Evolutionary conservation across 1,284 basidiomycete species (phyloP), one percentile per base, ranked within the genome.

Genomic region (Singerocomus rubriflavus): DNA sequence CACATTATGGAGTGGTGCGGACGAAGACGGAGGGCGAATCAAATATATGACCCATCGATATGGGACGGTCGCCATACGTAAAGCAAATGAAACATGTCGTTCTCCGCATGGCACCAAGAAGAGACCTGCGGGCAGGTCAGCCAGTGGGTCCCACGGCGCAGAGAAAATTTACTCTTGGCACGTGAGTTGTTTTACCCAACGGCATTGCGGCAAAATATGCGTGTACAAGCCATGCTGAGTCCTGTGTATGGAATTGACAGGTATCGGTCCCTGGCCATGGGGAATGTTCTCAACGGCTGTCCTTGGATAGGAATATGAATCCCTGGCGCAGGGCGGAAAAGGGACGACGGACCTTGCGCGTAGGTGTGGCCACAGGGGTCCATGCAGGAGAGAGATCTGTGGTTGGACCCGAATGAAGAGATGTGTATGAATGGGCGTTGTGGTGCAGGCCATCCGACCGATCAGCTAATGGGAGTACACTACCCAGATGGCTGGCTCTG

Each of bases 401-500:
- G 29, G 49, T 43, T 31, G 36, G 47, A 30, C 50, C 26, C 46
- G 37, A 48, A n/a, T 10, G 21, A 34, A 46, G 16, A 34, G 21
- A 47, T 26, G 10, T 44, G 13, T 5, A 47, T 43, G 35, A 60
- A 54, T 40, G 21, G 50, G 46, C 40, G 44, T 16, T 46, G 35
- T 21, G 21, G 43, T 46, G 39, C 31, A 27, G 44, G 46, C 27
- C 21, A 44, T 39, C 27, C 32, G 38, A 35, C 29, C 25, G 56
- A 46, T 59, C 57, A 42, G 48, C 42, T 40, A 46, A 58, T 13
- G 31, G 31, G 48, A 46, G 21, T 21, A 4, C 21, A 21, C 21
- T 14, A 62, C 65, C 57, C 57, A 64, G 59, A 57, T 52, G 65
- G 65, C 29, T 40, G 48, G 26, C 56, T 63, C 45, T 32, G 59